Conservation (phyloP, 768 basidiomycete genomes). For the Amanita subjunquillea region DNA sequence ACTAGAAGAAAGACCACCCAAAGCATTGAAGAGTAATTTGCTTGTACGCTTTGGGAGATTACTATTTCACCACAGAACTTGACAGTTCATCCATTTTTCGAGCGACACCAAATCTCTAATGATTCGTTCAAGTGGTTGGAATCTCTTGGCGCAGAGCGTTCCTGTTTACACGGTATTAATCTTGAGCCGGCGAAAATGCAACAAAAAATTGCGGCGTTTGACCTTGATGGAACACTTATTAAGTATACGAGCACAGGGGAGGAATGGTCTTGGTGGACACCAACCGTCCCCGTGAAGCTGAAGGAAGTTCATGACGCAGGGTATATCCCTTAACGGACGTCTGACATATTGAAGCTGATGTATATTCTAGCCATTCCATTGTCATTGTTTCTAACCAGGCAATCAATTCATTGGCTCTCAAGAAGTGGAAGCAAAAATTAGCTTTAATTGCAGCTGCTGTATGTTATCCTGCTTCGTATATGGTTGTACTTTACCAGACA, state of each 20-base stretch:
- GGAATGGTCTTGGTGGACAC: conserved; percentile 67
- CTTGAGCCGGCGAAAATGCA: conserved; percentile 27
- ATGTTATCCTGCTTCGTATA: conserved; percentile 11
- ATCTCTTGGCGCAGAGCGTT: conserved; percentile 23
- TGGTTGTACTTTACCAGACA: not conserved
- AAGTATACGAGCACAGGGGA: conserved; percentile 31
- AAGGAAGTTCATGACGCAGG: conserved; percentile 48
- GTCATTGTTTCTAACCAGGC: conserved; percentile 80
- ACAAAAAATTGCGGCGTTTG: conserved; percentile 68
- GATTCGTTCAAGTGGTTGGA: conserved; percentile 28
- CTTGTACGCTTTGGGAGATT: not conserved
- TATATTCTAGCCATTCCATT: conserved; percentile 38
- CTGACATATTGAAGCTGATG: not conserved
- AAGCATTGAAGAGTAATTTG: not conserved
- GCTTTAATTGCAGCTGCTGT: conserved; percentile 55
- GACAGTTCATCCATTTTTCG: conserved; percentile 27
- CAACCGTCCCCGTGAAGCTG: conserved; percentile 51
- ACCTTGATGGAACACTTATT: conserved; percentile 85
- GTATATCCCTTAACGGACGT: conserved; percentile 25
- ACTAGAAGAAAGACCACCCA: not conserved
- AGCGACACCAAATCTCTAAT: conserved; percentile 9
- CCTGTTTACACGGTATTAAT: conserved; percentile 34
- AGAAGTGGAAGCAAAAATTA: conserved; percentile 73
- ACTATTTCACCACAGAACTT: not conserved
- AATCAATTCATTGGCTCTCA: conserved; percentile 34